These are phyloP conservation scores for Nidularia sp. DNA, from an alignment of 768 basidiomycete species.

Conservation along the genomic window DNA sequence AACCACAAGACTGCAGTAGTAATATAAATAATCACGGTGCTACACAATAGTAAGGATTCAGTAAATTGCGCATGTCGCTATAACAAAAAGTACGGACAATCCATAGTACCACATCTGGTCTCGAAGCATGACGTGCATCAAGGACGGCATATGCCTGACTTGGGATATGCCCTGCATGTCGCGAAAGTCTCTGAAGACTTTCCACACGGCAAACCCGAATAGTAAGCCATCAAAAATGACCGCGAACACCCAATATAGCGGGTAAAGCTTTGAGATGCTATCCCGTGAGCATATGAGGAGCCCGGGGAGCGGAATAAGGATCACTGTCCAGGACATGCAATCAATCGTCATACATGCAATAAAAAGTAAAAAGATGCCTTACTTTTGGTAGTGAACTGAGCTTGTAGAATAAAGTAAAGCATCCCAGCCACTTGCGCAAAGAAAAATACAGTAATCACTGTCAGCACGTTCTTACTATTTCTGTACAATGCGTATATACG, in stretches of 20 bases:
- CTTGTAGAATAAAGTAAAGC: conserved; percentile 8
- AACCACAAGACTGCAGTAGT: no score
- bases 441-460: conserved; percentile 12
- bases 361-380: background rate
- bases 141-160: background rate
- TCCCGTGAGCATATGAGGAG: conserved; percentile 5
- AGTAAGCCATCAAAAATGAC: background rate
- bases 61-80: background rate
- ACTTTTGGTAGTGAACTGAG: conserved; percentile 14
- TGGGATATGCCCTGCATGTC: background rate
- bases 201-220: background rate
- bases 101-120: background rate
- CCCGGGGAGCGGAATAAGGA: conserved; percentile 1
- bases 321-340: conserved; percentile 1
- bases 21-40: no score
- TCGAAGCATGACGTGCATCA: background rate
- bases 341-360: background rate
- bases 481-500: conserved; percentile 21
- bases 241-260: conserved; percentile 2
- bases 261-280: conserved; percentile 10
- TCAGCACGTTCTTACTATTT: conserved; percentile 6
- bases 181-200: background rate
- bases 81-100: background rate
- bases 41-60: background rate
- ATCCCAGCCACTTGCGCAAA: conserved; percentile 12